Evolutionary conservation across 441 rosid species (phyloP).

Genomic region (Adansonia rubrostipa): DNA sequence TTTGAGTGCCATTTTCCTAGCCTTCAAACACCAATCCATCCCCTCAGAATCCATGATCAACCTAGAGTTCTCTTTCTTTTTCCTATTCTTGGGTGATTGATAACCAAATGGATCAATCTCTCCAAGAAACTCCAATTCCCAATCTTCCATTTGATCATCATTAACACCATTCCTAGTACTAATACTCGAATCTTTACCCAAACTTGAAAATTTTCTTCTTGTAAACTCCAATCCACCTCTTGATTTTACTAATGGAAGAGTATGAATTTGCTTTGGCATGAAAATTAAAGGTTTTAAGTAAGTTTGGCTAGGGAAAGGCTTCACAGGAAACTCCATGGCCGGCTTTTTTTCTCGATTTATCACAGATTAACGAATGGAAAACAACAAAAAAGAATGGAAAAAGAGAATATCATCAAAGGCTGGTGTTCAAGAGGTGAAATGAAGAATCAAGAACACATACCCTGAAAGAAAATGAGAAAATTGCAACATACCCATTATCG

Average conservation of each 20-base stretch:
- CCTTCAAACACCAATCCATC: constrained; percentile 95
- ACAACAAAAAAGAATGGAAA: not conserved
- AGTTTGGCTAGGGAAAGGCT: constrained; percentile 38
- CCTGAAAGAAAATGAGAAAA: not conserved
- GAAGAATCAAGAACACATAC: not conserved
- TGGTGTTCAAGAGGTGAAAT: not conserved
- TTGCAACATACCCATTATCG: constrained; percentile 4
- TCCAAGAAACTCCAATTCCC: constrained; percentile 80
- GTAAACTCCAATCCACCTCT: constrained; percentile 36
- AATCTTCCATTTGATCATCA: constrained; percentile 40
- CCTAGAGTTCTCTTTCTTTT: constrained; percentile 45
- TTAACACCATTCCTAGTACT: constrained; percentile 27
- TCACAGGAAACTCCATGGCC: constrained; percentile 47
- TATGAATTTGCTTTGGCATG: constrained; percentile 34
- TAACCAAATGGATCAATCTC: constrained; percentile 67
- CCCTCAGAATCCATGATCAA: constrained; percentile 60
- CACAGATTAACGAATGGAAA: not conserved
- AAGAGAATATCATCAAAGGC: not conserved
- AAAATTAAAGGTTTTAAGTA: constrained; percentile 43
- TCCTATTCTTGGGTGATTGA: constrained; percentile 66
- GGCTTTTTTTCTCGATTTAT: constrained; percentile 19
- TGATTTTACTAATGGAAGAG: constrained; percentile 34
- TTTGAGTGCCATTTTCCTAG: constrained; percentile 74
- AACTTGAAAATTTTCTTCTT: constrained; percentile 31
- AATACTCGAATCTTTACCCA: constrained; percentile 33